Conservation (phyloP, 23 red algal genomes). For the Gracilariopsis chorda region DNA sequence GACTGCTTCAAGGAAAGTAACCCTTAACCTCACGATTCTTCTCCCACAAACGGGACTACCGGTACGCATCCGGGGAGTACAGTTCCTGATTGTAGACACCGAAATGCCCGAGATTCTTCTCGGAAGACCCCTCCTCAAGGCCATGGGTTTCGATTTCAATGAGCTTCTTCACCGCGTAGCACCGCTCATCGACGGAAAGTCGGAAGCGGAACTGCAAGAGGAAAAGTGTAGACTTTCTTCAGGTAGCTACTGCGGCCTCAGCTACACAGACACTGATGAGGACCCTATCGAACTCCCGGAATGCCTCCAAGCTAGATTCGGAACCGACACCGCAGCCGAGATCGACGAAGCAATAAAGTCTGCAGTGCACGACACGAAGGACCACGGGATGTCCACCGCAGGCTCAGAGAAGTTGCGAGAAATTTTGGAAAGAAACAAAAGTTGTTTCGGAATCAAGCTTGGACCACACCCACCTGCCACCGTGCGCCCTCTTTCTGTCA, state of each 20-base stretch:
- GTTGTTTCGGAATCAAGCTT: constrained; percentile 5
- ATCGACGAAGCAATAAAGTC: neutral
- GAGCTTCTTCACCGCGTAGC: neutral
- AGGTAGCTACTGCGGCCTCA: neutral
- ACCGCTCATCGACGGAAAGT: neutral
- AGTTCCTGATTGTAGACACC: neutral
- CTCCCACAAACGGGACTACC: too few relatives aligned
- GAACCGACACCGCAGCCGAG: neutral
- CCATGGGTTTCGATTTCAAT: constrained; percentile 6
- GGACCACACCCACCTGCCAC: neutral
- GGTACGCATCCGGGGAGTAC: too few relatives aligned
- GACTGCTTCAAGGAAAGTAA: too few relatives aligned
- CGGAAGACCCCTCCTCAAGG: neutral
- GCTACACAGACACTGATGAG: neutral
- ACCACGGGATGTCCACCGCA: neutral
- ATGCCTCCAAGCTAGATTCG: neutral
- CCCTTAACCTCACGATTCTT: too few relatives aligned
- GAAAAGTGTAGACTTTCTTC: neutral
- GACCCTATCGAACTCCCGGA: neutral
- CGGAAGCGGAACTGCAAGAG: neutral
- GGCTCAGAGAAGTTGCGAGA: neutral
- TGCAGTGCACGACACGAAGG: neutral
- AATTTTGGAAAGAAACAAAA: neutral
- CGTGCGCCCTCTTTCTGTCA: neutral
- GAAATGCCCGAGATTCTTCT: neutral